These are phyloP conservation scores for Akanthomyces dipterigenus DNA, from an alignment of 2,329 filamentous ascomycete species.

Conservation along the genomic window DNA sequence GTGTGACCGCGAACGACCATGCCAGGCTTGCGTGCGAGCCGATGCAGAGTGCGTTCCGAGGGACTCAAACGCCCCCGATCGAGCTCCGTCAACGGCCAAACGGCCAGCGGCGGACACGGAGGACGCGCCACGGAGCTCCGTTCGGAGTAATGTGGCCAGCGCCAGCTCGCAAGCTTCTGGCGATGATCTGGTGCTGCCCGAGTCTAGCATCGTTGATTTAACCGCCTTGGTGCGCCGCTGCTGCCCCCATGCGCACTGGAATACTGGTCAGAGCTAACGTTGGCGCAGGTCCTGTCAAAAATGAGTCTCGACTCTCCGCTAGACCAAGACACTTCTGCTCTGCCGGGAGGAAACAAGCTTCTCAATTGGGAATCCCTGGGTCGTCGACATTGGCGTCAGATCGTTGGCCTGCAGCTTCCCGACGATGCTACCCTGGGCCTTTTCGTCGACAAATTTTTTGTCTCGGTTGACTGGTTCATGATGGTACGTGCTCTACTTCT, in stretches of 20 bases:
- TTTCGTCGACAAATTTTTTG: slow-evolving; percentile 9
- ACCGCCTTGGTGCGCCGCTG: neutral
- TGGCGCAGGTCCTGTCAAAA: neutral
- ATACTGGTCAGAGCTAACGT: neutral
- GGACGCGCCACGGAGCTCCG: neutral
- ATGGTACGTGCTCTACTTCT: neutral
- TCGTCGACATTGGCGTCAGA: slow-evolving; percentile 6
- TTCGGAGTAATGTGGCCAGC: neutral
- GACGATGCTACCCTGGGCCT: neutral
- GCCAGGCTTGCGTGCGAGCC: slow-evolving; percentile 11
- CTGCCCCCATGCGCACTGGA: neutral
- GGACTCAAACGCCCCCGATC: neutral
- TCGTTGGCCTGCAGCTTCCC: slow-evolving; percentile 8
- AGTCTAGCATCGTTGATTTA: slow-evolving; percentile 12
- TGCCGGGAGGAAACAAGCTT: slow-evolving; percentile 12
- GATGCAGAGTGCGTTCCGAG: slow-evolving; percentile 10
- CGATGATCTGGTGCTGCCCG: neutral
- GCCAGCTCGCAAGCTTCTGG: neutral
- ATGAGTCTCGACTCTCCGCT: slow-evolving; percentile 4
- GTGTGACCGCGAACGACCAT: slow-evolving; percentile 11
- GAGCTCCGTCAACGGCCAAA: neutral
- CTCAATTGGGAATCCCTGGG: neutral
- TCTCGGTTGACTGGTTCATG: slow-evolving; percentile 13
- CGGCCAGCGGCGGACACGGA: neutral
- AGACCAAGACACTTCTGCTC: slow-evolving; percentile 8